A percentile compares a stretch with the other conserved stretches of the same genome.
These are phyloP conservation scores for Podaxis sp. DNA, from an alignment of 768 basidiomycete species.

Conservation along the genomic window DNA sequence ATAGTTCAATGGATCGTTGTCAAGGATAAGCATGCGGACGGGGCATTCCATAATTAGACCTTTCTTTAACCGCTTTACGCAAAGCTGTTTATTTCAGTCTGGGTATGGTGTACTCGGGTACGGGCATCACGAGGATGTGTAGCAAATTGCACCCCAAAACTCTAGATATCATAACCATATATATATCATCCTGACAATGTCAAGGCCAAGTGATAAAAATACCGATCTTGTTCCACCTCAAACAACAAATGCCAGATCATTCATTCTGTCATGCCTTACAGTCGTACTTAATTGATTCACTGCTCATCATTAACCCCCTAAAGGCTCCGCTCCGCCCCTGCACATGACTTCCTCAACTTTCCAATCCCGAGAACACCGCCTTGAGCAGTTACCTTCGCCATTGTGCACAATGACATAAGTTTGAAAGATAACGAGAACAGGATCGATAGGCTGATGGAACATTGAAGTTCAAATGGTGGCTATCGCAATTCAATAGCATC, in stretches of 20 bases:
- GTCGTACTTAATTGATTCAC: neutral
- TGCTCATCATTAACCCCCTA: neutral
- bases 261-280: neutral
- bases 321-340: neutral
- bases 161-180: neutral
- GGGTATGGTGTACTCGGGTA: neutral
- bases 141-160: constrained; percentile 2
- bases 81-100: neutral
- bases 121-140: neutral
- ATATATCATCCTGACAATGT: neutral
- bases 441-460: constrained; percentile 1
- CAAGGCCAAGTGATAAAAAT: neutral
- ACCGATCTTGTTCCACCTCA: neutral
- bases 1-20: neutral
- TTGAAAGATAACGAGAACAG: neutral
- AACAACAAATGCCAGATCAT: neutral
- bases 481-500: neutral
- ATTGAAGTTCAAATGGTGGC: neutral
- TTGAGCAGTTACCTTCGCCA: neutral
- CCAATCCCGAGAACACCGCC: neutral
- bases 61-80: neutral
- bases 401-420: neutral
- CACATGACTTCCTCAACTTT: neutral
- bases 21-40: neutral
- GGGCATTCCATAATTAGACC: neutral